Conservation (phyloP, 75 land plant species). For the Sequoia sempervirens region DNA sequence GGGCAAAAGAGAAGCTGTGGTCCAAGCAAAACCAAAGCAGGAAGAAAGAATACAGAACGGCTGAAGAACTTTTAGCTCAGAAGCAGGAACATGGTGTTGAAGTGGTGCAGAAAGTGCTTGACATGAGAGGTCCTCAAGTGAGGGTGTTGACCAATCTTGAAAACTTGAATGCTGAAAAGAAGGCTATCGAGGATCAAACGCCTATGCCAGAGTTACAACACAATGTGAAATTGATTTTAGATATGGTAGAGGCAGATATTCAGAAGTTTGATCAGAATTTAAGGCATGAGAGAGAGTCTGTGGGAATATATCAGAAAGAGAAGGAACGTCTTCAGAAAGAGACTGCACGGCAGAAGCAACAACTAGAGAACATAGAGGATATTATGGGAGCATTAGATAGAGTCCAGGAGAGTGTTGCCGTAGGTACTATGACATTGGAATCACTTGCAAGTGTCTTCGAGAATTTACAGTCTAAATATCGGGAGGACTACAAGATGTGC, state of each 20-base stretch:
- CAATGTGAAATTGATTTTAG: conserved; percentile 81
- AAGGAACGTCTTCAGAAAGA: conserved; percentile 47
- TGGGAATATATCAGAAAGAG: conserved; percentile 41
- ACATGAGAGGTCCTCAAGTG: conserved; percentile 95
- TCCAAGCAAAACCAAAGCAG: conserved; percentile 40
- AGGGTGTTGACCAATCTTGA: conserved; percentile 79
- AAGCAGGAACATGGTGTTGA: conserved; percentile 66
- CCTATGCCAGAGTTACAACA: conserved; percentile 98
- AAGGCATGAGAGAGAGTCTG: conserved; percentile 51
- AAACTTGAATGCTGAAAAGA: conserved; percentile 81
- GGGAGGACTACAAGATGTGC: conserved; percentile 77
- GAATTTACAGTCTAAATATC: conserved; percentile 33
- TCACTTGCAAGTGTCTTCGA: conserved; percentile 49
- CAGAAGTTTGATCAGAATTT: conserved; percentile 39
- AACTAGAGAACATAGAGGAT: conserved; percentile 57
- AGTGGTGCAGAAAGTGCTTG: conserved; percentile 76
- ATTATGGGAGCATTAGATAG: conserved; percentile 39
- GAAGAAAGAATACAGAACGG: conserved; percentile 57
- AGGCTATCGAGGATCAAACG: conserved; percentile 52
- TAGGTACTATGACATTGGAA: conserved; percentile 66
- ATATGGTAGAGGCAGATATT: conserved; percentile 77
- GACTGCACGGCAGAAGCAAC: conserved; percentile 49
- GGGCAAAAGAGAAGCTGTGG: conserved; percentile 73
- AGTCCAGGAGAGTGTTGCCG: conserved; percentile 32
- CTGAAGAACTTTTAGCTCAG: conserved; percentile 69